Evolutionary conservation across 176 grass and related monocot genomes (phyloP).

Genomic region (Eragrostis curvula): DNA sequence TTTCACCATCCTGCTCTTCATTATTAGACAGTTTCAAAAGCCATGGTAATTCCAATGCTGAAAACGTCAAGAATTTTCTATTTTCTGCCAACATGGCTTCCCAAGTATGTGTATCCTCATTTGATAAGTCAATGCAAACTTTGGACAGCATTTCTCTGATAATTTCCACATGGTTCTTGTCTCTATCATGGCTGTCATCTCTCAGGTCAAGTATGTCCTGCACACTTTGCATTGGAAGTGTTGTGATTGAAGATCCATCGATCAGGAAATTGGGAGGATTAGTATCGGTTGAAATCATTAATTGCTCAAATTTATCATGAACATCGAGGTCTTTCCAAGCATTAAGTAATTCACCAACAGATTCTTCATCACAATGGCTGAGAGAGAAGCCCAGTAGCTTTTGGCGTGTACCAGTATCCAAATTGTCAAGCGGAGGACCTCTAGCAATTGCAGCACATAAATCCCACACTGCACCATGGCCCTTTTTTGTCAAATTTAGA

Average conservation of each 20-base stretch:
- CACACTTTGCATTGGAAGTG: constrained; percentile 56
- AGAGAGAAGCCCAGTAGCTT: constrained; percentile 88
- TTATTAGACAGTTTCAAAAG: constrained; percentile 73
- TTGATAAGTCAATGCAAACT: constrained; percentile 60
- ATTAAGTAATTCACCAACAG: constrained; percentile 87
- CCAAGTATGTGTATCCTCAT: constrained; percentile 55
- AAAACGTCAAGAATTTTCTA: constrained; percentile 73
- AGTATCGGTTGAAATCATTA: constrained; percentile 63
- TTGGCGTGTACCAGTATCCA: constrained; percentile 73
- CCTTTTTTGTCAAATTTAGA: constrained; percentile 73
- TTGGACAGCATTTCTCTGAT: constrained; percentile 70
- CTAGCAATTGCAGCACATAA: constrained; percentile 89
- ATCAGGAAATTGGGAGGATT: constrained; percentile 61
- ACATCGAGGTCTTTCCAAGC: constrained; percentile 93
- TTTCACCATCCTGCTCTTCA: constrained; percentile 58
- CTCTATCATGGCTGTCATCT: constrained; percentile 47
- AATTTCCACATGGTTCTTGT: constrained; percentile 48
- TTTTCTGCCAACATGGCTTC: constrained; percentile 67
- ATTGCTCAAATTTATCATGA: constrained; percentile 69
- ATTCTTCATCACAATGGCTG: constrained; percentile 80
- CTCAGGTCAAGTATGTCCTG: constrained; percentile 69
- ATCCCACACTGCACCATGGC: constrained; percentile 81
- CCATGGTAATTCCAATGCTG: constrained; percentile 77
- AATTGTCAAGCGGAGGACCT: constrained; percentile 80
- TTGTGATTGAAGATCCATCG: constrained; percentile 52